These are phyloP conservation scores for Scleroderma citrinum DNA, from an alignment of 768 basidiomycete species.

Conservation along the genomic window DNA sequence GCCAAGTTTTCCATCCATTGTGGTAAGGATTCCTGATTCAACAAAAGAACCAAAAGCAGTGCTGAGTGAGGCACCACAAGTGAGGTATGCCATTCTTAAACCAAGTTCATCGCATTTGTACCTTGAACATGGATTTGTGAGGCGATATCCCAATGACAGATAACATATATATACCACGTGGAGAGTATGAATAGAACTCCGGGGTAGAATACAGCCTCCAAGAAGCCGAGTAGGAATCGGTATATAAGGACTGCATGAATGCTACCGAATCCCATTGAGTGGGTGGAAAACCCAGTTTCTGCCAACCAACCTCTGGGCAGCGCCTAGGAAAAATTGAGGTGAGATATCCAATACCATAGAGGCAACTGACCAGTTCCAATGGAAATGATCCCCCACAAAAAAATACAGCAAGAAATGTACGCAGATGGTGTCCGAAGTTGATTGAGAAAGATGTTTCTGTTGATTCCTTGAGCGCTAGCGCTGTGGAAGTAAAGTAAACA, in stretches of 20 bases:
- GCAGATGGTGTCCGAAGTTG: conserved; percentile 59
- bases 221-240: conserved; percentile 69
- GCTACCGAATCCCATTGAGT: conserved; percentile 23
- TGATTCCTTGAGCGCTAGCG: background rate
- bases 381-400: conserved; percentile 64
- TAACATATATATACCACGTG: conserved; percentile 41
- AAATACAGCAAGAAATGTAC: conserved; percentile 59
- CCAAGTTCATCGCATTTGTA: conserved; percentile 68
- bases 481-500: background rate
- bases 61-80: conserved; percentile 65
- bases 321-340: conserved; percentile 19
- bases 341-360: background rate
- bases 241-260: conserved; percentile 55
- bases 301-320: conserved; percentile 25
- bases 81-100: conserved; percentile 56
- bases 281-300: background rate
- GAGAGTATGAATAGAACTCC: conserved; percentile 61
- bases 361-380: conserved; percentile 38
- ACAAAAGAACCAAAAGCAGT: conserved; percentile 79
- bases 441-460: conserved; percentile 63
- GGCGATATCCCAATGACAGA: background rate
- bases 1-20: conserved; percentile 62
- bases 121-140: background rate
- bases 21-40: conserved; percentile 64
- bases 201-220: conserved; percentile 65